Conservation (phyloP, 495 filamentous ascomycete genomes). For the Daldinia vernicosa region DNA sequence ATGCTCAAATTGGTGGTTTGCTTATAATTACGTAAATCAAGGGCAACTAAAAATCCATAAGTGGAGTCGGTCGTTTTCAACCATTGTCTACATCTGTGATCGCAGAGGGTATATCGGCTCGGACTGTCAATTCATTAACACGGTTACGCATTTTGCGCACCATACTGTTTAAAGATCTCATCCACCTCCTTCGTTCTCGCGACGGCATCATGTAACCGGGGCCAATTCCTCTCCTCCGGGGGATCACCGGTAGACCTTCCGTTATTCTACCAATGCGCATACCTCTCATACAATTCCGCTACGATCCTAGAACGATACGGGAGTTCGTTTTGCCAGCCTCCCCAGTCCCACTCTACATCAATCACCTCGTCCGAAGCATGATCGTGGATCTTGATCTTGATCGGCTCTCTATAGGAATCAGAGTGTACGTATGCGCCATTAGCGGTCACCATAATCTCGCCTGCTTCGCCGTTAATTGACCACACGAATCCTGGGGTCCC, state of each 20-base stretch:
- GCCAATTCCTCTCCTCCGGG: slow-evolving; percentile 40
- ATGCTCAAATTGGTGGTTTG: background rate
- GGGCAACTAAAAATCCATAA: background rate
- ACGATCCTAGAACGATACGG: slow-evolving; percentile 53
- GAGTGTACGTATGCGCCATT: slow-evolving; percentile 50
- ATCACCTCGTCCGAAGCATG: slow-evolving; percentile 54
- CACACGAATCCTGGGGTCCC: slow-evolving; percentile 60
- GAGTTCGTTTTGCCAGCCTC: slow-evolving; percentile 53
- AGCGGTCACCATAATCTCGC: slow-evolving; percentile 61
- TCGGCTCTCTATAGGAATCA: slow-evolving; percentile 42
- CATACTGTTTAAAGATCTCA: slow-evolving; percentile 54
- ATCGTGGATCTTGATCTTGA: slow-evolving; percentile 56
- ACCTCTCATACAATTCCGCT: slow-evolving; percentile 60
- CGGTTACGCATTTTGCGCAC: slow-evolving; percentile 17
- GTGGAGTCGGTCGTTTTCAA: background rate
- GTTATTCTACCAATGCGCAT: slow-evolving; percentile 46
- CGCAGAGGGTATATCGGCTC: no score
- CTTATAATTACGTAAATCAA: background rate
- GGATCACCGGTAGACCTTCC: slow-evolving; percentile 19
- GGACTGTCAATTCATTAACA: background rate
- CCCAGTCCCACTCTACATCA: slow-evolving; percentile 53
- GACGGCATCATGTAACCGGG: slow-evolving; percentile 36
- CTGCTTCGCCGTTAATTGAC: slow-evolving; percentile 64
- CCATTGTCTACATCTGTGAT: no score
- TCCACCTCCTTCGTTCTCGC: slow-evolving; percentile 49